Evolutionary conservation across 306 rosid genomes (phyloP).

Genomic region (Neltuma alba): DNA sequence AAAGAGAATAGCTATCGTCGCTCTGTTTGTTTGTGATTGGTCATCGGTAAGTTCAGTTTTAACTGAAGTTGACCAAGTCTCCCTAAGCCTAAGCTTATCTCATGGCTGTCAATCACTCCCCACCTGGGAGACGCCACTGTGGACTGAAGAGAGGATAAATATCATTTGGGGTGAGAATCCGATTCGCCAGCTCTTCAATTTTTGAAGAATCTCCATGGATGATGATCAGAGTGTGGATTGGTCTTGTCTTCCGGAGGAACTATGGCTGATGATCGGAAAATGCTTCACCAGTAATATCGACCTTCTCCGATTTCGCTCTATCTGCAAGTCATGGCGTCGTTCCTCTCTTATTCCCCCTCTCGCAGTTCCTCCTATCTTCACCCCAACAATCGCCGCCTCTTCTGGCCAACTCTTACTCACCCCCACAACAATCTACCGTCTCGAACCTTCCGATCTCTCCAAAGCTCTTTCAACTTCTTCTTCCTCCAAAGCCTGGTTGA

Average conservation of each 20-base stretch:
- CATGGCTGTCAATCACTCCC: no score
- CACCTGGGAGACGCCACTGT: no score
- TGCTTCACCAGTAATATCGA: constrained; percentile 26
- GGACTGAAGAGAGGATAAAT: no score
- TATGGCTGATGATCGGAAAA: background rate
- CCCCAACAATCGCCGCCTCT: constrained; percentile 23
- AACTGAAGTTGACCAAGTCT: no score
- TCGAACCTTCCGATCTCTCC: background rate
- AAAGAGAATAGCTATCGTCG: no score
- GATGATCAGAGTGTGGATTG: background rate
- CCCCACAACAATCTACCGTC: constrained; percentile 11
- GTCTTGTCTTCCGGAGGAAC: background rate
- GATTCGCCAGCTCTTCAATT: no score
- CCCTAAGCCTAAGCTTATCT: no score
- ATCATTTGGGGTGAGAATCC: no score
- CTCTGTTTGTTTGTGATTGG: no score
- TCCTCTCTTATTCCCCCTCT: constrained; percentile 30
- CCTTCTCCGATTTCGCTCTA: constrained; percentile 48
- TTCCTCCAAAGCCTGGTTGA: background rate
- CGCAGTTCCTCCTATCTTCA: constrained; percentile 12
- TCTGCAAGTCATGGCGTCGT: constrained; percentile 51
- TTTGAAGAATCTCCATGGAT: no score
- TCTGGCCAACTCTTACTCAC: background rate
- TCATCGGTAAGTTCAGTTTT: no score
- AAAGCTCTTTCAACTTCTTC: background rate